These are phyloP conservation scores for Podospora pseudoanserina DNA, from an alignment of 495 filamentous ascomycete species.

Conservation along the genomic window DNA sequence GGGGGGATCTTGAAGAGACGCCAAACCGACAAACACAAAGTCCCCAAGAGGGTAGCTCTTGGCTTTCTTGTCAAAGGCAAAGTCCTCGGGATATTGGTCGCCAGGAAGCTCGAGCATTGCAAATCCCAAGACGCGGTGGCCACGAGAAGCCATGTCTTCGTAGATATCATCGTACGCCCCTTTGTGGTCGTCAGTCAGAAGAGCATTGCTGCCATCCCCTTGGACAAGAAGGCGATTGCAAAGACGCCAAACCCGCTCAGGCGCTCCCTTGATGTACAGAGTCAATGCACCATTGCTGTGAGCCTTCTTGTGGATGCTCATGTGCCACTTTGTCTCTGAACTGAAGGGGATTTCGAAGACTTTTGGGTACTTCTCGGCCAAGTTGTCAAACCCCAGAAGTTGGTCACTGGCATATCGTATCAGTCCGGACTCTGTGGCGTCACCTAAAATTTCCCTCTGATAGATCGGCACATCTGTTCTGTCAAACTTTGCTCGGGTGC, in stretches of 20 bases:
- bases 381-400: constrained; percentile 25
- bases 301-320: constrained; percentile 47
- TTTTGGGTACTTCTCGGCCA: constrained; percentile 29
- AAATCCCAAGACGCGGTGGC: constrained; percentile 56
- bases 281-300: constrained; percentile 25
- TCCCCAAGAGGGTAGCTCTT: constrained; percentile 28
- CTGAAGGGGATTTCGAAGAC: constrained; percentile 57
- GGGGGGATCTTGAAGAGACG: constrained; percentile 72
- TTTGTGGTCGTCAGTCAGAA: constrained; percentile 35
- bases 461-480: constrained; percentile 20
- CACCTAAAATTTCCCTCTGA: constrained; percentile 21
- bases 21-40: constrained; percentile 57
- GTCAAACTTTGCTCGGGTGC: constrained; percentile 24
- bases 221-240: constrained; percentile 41
- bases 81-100: constrained; percentile 13
- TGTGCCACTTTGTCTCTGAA: constrained; percentile 55
- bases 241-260: constrained; percentile 38
- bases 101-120: constrained; percentile 28
- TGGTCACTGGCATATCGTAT: constrained; percentile 38
- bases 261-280: constrained; percentile 56
- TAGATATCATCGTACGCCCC: constrained; percentile 40
- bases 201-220: constrained; percentile 26
- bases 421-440: constrained; percentile 25
- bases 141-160: constrained; percentile 53
- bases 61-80: constrained; percentile 33